Evolutionary conservation across 345 rosid genomes (phyloP).

Genomic region (Physaria fendleri): DNA sequence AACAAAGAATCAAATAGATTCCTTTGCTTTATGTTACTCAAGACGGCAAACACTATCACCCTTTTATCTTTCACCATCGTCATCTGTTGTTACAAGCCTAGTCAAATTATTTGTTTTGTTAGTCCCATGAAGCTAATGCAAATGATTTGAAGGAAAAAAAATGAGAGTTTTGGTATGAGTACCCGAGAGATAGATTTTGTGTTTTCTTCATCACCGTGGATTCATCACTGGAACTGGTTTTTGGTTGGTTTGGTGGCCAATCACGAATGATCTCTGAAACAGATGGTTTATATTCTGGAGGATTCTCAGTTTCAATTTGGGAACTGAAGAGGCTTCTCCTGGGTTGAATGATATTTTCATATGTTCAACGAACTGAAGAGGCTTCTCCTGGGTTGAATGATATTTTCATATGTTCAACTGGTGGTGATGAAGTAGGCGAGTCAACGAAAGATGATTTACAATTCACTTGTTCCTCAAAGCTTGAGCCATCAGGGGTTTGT

Average conservation of each 20-base stretch:
- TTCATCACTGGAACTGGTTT: not conserved
- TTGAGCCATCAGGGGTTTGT: slow-evolving; percentile 29
- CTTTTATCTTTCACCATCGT: slow-evolving; percentile 1
- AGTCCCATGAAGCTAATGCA: slow-evolving; percentile 6
- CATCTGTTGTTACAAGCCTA: slow-evolving; percentile 10
- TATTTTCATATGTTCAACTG: slow-evolving; percentile 80
- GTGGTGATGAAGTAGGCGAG: slow-evolving; percentile 76
- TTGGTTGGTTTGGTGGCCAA: slow-evolving; percentile 26
- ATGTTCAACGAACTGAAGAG: slow-evolving; percentile 39
- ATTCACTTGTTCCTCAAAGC: slow-evolving; percentile 15
- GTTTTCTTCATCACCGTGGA: not conserved
- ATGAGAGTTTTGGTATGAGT: slow-evolving; percentile 2
- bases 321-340: slow-evolving; percentile 38
- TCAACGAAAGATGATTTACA: slow-evolving; percentile 31
- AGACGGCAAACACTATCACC: not conserved
- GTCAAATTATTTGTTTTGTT: not conserved
- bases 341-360: slow-evolving; percentile 89
- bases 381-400: slow-evolving; percentile 62
- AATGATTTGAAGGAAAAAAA: not conserved
- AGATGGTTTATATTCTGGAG: slow-evolving; percentile 27
- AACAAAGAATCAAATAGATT: slow-evolving; percentile 1
- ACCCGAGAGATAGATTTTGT: slow-evolving; percentile 12
- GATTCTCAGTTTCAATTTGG: slow-evolving; percentile 66
- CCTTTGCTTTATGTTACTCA: slow-evolving; percentile 6
- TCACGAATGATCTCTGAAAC: slow-evolving; percentile 30